Percentiles rank a stretch among this genome's conserved stretches.
Conservation (phyloP, 176 grass and related monocot genomes). For the Aegilops bicornis region DNA sequence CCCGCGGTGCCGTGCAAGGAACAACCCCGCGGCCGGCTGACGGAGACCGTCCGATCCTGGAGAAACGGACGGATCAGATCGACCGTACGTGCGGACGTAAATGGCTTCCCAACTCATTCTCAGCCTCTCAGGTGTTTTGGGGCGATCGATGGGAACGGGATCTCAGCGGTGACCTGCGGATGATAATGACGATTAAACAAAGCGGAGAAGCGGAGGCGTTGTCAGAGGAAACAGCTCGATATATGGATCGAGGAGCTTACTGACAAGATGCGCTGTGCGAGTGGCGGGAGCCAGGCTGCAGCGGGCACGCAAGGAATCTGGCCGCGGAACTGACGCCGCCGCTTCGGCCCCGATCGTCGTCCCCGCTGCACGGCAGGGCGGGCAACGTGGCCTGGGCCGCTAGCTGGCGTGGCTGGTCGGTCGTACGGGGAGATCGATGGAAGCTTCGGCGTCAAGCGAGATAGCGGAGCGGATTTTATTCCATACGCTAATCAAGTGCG, state of each 20-base stretch:
- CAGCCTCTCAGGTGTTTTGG: background rate
- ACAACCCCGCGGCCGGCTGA: background rate
- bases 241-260: background rate
- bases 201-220: background rate
- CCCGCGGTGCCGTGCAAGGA: background rate
- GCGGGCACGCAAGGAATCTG: background rate
- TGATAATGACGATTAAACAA: background rate
- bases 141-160: background rate
- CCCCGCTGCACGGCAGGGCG: background rate
- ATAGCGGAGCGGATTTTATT: background rate
- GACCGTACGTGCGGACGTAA: background rate
- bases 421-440: too few species aligned
- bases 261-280: background rate
- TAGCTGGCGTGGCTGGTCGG: background rate
- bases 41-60: background rate
- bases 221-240: background rate
- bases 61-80: background rate
- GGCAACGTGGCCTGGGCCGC: background rate
- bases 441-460: background rate
- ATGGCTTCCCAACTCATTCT: background rate
- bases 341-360: background rate
- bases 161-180: background rate
- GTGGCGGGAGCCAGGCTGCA: background rate
- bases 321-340: background rate
- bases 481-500: too few species aligned